Base-by-base conservation (phyloP, 2,329 filamentous ascomycete genomes). In the Fusarium albosuccineum region DNA sequence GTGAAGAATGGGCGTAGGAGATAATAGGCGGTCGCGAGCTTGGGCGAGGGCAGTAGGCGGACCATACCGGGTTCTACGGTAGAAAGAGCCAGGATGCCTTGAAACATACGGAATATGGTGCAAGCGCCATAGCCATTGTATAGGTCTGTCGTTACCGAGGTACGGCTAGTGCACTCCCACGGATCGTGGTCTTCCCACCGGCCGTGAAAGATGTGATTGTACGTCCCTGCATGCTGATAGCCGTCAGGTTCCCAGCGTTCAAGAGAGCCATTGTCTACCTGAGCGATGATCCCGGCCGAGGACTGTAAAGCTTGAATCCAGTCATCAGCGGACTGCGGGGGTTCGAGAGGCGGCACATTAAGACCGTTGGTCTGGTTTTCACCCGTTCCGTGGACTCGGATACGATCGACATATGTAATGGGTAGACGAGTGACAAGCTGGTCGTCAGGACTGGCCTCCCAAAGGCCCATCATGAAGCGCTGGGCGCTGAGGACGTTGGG, bases 11-110 rank as follows among this genome's bases (percentile, higher is more conserved):
- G 85, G 2, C 85, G 80, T 2, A 96, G 84, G 1, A 96, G 84
- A 67, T 89, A 90, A 78, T 96, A 96, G 3, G 92, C 90, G 0
- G 92, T 94, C 14, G 91, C 89, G 56, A 91, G 86, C 54, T 85
- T 84, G 0, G 92, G 92, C 65, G 92, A 93, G 1, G 94, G 89
- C 16, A 90, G 84, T 13, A 96, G 80, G 0, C 90, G 92, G 7
- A 92, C 90, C 77, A 93, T 89, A 17, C 86, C 87, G 0, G 91
- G 90, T 1, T 86, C 87, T 37, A 86, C 83, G 13, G 82, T 82
- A 11, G 83, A 86, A 42, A 87, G 79, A 4, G 85, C 85, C 6
- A 87, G 76, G 48, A 87, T 82, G 54, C 85, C 86, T 72, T 87
- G 85, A 75, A 86, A 87, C 82, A 87, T 85, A 71, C 85, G 84